A percentile compares a stretch with the other conserved stretches of the same genome.
Evolutionary conservation across 805 yeast species (phyloP).

Genomic region (Pichia scutulata): DNA sequence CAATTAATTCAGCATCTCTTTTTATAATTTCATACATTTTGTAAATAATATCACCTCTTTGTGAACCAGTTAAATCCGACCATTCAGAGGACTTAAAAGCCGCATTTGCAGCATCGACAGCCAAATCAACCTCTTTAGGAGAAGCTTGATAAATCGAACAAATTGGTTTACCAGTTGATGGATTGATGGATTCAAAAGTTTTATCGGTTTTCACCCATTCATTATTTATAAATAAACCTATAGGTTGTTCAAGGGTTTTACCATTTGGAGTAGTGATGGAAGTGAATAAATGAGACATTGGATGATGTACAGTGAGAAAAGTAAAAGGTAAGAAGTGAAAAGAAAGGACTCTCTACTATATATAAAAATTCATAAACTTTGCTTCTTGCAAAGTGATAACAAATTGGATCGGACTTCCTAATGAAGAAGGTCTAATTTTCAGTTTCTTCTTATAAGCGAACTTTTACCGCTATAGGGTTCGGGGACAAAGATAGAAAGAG

Average conservation of each 20-base stretch:
- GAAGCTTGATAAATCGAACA: conserved; percentile 51
- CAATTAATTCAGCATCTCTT: conserved; percentile 41
- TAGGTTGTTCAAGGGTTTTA: conserved; percentile 27
- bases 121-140: conserved; percentile 54
- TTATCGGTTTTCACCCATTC: conserved; percentile 33
- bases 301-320: neutral
- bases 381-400: neutral
- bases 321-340: neutral
- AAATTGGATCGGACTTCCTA: neutral
- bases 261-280: conserved; percentile 28
- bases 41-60: conserved; percentile 44
- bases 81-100: conserved; percentile 46
- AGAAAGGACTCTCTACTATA: neutral
- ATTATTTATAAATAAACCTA: conserved; percentile 55
- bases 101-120: conserved; percentile 56
- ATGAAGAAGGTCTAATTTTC: neutral
- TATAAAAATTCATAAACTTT: too few relatives aligned
- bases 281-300: conserved; percentile 16
- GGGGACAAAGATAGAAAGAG: neutral
- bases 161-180: conserved; percentile 50
- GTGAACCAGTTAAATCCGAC: conserved; percentile 41
- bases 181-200: conserved; percentile 22
- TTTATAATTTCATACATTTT: conserved; percentile 46
- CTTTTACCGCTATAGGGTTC: too few relatives aligned
- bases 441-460: too few relatives aligned